Conservation (phyloP, 768 basidiomycete species). For the Podaxis sp. region DNA sequence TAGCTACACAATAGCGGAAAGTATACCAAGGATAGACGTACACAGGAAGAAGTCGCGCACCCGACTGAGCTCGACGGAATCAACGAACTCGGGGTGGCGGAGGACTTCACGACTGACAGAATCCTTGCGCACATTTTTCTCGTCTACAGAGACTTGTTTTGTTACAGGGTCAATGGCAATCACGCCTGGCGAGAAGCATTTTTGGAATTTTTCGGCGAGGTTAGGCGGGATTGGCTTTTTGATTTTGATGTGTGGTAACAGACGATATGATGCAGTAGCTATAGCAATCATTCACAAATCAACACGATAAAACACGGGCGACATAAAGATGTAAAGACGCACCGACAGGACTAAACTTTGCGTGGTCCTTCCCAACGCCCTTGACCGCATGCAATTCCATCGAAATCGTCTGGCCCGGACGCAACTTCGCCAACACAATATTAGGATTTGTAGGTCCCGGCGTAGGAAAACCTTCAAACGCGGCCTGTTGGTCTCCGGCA, state of each 20-base stretch:
- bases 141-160: constrained; percentile 61
- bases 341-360: constrained; percentile 97
- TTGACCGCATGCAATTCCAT: constrained; percentile 91
- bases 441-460: constrained; percentile 75
- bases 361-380: constrained; percentile 91
- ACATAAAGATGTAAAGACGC: constrained; percentile 22
- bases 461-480: constrained; percentile 45
- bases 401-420: constrained; percentile 87
- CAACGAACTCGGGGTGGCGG: constrained; percentile 88
- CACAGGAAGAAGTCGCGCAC: constrained; percentile 94
- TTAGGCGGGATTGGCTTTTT: constrained; percentile 73
- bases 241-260: constrained; percentile 83
- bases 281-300: background rate
- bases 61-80: constrained; percentile 77
- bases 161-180: constrained; percentile 62
- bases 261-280: constrained; percentile 96
- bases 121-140: constrained; percentile 72
- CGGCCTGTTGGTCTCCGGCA: constrained; percentile 74
- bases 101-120: constrained; percentile 91
- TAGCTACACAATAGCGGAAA: background rate
- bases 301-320: background rate
- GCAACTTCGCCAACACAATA: constrained; percentile 87
- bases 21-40: constrained; percentile 35
- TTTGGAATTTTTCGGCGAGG: constrained; percentile 78
- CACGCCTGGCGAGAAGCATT: constrained; percentile 86